These are phyloP conservation scores for Sistotremastrum suecicum DNA, from an alignment of 768 basidiomycete genomes.

Conservation along the genomic window DNA sequence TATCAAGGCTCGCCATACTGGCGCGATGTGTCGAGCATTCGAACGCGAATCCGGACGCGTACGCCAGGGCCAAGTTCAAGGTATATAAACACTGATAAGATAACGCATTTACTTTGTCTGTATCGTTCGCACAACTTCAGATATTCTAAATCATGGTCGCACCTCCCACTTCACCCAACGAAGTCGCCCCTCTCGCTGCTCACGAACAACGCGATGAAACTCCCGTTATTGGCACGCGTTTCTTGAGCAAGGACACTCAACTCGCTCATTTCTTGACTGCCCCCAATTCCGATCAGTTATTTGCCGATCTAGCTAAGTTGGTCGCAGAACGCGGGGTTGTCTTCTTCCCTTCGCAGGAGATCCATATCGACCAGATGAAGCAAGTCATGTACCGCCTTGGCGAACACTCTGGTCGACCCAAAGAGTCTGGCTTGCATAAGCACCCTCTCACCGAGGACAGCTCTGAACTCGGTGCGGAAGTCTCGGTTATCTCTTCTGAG, in stretches of 20 bases:
- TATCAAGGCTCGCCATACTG: too few species aligned
- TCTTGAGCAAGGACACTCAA: constrained; percentile 29
- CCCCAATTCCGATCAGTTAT: constrained; percentile 32
- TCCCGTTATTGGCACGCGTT: constrained; percentile 42
- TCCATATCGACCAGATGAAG: constrained; percentile 36
- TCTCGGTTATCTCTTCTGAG: constrained; percentile 35
- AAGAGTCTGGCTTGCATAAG: constrained; percentile 32
- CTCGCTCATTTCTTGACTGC: constrained; percentile 30
- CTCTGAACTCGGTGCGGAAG: constrained; percentile 36
- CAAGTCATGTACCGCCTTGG: constrained; percentile 35
- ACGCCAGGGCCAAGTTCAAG: too few species aligned
- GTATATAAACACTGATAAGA: too few species aligned
- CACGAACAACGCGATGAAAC: constrained; percentile 29
- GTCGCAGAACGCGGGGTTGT: constrained; percentile 38
- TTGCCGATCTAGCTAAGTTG: constrained; percentile 40
- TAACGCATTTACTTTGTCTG: too few species aligned
- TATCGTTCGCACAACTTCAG: too few species aligned
- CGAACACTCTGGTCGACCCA: constrained; percentile 32
- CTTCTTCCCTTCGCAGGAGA: constrained; percentile 44
- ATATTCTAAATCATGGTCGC: constrained; percentile 13
- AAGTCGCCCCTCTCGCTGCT: constrained; percentile 21
- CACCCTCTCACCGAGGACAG: constrained; percentile 41
- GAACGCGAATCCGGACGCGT: too few species aligned
- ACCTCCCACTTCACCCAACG: constrained; percentile 13
- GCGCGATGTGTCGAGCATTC: too few species aligned